Base-by-base conservation (phyloP, 805 yeast species). In the Pichia pseudocactophila region DNA sequence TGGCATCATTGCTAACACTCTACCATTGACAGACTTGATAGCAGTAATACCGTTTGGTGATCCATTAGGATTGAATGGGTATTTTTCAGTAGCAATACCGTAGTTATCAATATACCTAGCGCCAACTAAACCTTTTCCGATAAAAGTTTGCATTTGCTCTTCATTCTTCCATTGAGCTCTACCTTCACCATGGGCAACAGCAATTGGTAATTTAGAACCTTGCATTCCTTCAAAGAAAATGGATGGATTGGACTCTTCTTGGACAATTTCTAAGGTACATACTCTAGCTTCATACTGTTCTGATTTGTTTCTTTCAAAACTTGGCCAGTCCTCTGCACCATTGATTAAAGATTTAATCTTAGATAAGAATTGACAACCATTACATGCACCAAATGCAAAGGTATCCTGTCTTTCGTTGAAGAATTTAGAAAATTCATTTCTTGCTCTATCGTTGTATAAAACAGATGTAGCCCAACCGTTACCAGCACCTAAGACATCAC, bases 381-480 rank as follows among this genome's bases (percentile, higher is more conserved):
- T 92, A 74, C 98, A 92, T 37, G 95, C 95, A 64, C 98, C 98
- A 54, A 92, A 79, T 4, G 97, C 95, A 69, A 92, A 92, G 0
- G 98, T 92, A 61, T 92, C 95, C 16, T 70, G 69, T 65, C 98
- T 80, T 42, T 77, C 83, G 56, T 80, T 79, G 77, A 92, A 92
- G 64, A 92, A 92, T 39, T 66, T 72, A 50, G 68, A 64, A 62
- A 92, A 92, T 66, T 86, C 89, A 22, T 70, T 56, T 59, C 92
- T 78, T 30, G 90, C 83, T 42, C 66, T 69, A 30, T 77, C 85
- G 59, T 90, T 82, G 74, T 80, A 88, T 51, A 92, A 67, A 9
- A 92, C 95, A 15, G 97, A 86, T 58, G 87, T 88, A 45, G 98
- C 98, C 98, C 98, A 92, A 45, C 98, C 98, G 41, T 90, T 83